Conservation (phyloP, 2,329 filamentous ascomycete species). For the Neonectria punicea region DNA sequence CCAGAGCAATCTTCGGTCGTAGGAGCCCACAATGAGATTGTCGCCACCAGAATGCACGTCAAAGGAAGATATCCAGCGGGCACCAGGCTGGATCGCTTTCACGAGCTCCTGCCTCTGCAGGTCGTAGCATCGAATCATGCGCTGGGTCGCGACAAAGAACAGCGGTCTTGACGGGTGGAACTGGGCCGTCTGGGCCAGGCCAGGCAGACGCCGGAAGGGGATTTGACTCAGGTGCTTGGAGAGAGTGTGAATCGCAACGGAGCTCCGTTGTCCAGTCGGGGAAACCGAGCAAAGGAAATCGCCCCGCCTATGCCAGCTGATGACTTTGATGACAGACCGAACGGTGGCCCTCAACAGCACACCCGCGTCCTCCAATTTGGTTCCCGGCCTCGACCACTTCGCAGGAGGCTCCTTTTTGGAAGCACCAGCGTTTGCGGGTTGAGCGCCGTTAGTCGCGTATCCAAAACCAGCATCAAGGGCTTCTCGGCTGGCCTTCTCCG, state of each 20-base stretch:
- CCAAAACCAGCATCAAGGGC: slow-evolving; percentile 91
- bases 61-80: slow-evolving; percentile 92
- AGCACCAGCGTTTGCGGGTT: slow-evolving; percentile 62
- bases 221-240: slow-evolving; percentile 95
- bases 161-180: slow-evolving; percentile 95
- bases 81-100: slow-evolving; percentile 92
- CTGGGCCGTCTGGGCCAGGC: slow-evolving; percentile 84
- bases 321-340: slow-evolving; percentile 82
- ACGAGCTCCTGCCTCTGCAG: slow-evolving; percentile 90
- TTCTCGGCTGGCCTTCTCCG: slow-evolving; percentile 79
- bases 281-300: slow-evolving; percentile 96
- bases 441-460: slow-evolving; percentile 78
- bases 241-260: slow-evolving; percentile 93
- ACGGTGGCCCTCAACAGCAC: slow-evolving; percentile 85
- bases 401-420: slow-evolving; percentile 79
- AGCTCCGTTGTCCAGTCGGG: slow-evolving; percentile 78
- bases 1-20: slow-evolving; percentile 94
- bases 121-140: slow-evolving; percentile 93
- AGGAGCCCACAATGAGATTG: slow-evolving; percentile 93
- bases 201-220: slow-evolving; percentile 83
- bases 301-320: slow-evolving; percentile 93
- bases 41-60: slow-evolving; percentile 94
- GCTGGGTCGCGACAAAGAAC: slow-evolving; percentile 96
- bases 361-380: slow-evolving; percentile 78
- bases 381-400: slow-evolving; percentile 84